These are phyloP conservation scores for Backusella mclennaniae DNA, from an alignment of 192 early-diverging fungal species.

Conservation along the genomic window DNA sequence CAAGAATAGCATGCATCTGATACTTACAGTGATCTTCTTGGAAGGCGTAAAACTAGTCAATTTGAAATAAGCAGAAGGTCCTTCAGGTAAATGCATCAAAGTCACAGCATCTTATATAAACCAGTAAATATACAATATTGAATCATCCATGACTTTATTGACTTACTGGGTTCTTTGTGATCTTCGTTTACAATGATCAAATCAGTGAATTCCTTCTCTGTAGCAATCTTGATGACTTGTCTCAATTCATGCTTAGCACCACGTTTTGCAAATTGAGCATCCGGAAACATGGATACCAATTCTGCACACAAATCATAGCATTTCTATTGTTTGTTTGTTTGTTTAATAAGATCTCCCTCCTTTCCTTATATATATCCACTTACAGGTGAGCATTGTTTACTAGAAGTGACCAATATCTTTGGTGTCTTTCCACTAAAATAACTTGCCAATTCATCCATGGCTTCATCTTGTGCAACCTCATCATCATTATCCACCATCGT, in stretches of 20 bases:
- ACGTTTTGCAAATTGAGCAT: constrained; percentile 86
- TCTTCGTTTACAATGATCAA: constrained; percentile 94
- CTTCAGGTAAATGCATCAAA: constrained; percentile 92
- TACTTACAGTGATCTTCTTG: constrained; percentile 65
- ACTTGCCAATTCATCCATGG: constrained; percentile 80
- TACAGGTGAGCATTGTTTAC: constrained; percentile 61
- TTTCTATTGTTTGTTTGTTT: constrained; percentile 22
- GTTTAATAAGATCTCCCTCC: not conserved
- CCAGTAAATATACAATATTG: too few relatives aligned
- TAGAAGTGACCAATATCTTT: constrained; percentile 94
- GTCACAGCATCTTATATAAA: constrained; percentile 72
- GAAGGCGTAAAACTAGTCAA: constrained; percentile 77
- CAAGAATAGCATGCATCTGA: not conserved
- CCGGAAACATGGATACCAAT: constrained; percentile 87
- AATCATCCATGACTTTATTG: not conserved
- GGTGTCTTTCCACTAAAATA: constrained; percentile 89
- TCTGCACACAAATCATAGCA: constrained; percentile 89
- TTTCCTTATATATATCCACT: not conserved
- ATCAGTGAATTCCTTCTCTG: constrained; percentile 89
- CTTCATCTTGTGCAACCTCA: constrained; percentile 83
- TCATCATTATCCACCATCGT: constrained; percentile 79
- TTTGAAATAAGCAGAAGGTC: constrained; percentile 97
- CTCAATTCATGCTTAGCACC: constrained; percentile 85
- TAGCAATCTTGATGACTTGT: constrained; percentile 89
- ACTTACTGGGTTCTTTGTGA: constrained; percentile 82